Conservation (phyloP, 176 grass and related monocot species). For the Eragrostis nindensis region DNA sequence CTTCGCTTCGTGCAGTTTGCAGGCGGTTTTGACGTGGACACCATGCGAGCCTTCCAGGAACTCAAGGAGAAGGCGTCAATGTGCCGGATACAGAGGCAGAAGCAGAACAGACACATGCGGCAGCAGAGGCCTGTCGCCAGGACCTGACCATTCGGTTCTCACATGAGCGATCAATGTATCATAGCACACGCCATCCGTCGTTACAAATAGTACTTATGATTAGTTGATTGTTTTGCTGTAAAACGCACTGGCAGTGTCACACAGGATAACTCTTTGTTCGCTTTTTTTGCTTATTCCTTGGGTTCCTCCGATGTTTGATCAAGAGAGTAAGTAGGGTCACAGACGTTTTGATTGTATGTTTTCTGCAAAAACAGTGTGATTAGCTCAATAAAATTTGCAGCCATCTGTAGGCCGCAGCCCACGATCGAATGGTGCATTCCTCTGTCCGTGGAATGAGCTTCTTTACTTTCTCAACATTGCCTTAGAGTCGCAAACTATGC, state of each 20-base stretch:
- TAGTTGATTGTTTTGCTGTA: slow-evolving; percentile 29
- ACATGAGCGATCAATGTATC: neutral
- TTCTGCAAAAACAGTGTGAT: neutral
- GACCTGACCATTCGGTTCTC: slow-evolving; percentile 38
- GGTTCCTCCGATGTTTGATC: neutral
- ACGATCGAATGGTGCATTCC: neutral
- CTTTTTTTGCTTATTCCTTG: slow-evolving; percentile 1
- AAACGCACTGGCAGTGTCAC: neutral
- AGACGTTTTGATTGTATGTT: neutral
- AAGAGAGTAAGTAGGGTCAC: neutral
- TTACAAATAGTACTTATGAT: slow-evolving; percentile 21
- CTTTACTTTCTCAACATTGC: too few relatives aligned
- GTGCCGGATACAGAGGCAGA: slow-evolving; percentile 59
- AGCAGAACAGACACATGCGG: slow-evolving; percentile 48
- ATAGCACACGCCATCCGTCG: neutral
- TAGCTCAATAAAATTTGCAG: neutral
- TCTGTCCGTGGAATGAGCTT: too few relatives aligned
- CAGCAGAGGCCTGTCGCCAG: slow-evolving; percentile 65
- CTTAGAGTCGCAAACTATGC: neutral
- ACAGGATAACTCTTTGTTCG: slow-evolving; percentile 7
- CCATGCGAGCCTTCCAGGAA: slow-evolving; percentile 95
- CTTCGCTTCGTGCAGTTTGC: slow-evolving; percentile 66
- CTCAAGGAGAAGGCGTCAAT: slow-evolving; percentile 90
- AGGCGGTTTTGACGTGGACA: slow-evolving; percentile 87
- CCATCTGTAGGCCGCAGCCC: neutral